phyloP scores from a whole-genome alignment of 2,329 filamentous ascomycete species.

The Cadophora sp. region DNA sequence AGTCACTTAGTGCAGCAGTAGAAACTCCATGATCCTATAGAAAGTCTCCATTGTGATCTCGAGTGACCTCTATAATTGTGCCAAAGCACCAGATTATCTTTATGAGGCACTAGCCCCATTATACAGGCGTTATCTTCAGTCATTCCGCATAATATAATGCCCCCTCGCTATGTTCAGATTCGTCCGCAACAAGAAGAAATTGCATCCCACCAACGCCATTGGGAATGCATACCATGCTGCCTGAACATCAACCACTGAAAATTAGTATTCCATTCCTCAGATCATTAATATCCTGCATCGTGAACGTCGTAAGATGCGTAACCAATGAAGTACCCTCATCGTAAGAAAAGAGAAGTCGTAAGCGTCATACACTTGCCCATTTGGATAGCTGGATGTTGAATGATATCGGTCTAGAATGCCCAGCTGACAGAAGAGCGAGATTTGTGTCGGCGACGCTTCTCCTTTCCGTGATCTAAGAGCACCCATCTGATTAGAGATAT shows the following conservation, averaged over 20 bases:
- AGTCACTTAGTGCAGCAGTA: constrained; percentile 44
- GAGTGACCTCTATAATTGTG: background rate
- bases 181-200: background rate
- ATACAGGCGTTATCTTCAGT: constrained; percentile 4
- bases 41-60: constrained; percentile 11
- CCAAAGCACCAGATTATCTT: background rate
- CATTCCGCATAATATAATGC: constrained; percentile 8
- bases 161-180: constrained; percentile 19
- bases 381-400: constrained; percentile 15
- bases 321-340: constrained; percentile 27
- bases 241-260: constrained; percentile 17
- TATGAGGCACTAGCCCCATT: background rate
- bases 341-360: constrained; percentile 25
- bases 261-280: background rate
- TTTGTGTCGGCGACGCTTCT: constrained; percentile 26
- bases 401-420: constrained; percentile 23
- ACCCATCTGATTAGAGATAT: constrained; percentile 31
- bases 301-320: constrained; percentile 25
- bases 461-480: constrained; percentile 31
- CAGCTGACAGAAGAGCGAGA: constrained; percentile 31
- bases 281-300: constrained; percentile 27
- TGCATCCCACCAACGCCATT: constrained; percentile 6
- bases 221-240: constrained; percentile 17
- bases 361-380: constrained; percentile 26
- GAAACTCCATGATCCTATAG: constrained; percentile 37